Conservation (phyloP, 2,329 filamentous ascomycete species). For the Periglandula ipomoeae region DNA sequence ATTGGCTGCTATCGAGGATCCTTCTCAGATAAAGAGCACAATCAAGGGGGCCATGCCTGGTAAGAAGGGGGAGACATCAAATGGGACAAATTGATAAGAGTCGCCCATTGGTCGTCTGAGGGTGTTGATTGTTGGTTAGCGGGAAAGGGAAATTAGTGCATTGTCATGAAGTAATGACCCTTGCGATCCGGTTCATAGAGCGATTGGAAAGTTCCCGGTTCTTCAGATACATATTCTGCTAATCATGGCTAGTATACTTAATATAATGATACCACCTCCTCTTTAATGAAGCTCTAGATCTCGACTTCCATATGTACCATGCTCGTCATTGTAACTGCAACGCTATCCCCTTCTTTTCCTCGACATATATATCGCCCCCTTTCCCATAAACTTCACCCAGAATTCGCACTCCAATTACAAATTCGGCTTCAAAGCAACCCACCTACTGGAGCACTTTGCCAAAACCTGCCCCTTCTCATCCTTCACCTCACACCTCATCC, state of each 20-base stretch:
- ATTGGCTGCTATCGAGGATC: conserved; percentile 42
- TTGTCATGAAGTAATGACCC: neutral
- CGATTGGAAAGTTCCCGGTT: too few relatives aligned
- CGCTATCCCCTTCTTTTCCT: neutral
- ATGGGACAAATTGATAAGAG: neutral
- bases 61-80: conserved; percentile 9
- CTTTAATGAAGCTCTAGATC: neutral
- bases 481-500: conserved; percentile 20
- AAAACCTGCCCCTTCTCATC: conserved; percentile 20
- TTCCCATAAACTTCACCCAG: neutral
- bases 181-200: too few relatives aligned
- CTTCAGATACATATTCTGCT: neutral
- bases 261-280: neutral
- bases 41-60: conserved; percentile 19
- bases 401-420: conserved; percentile 13
- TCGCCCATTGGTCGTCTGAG: neutral
- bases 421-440: conserved; percentile 23
- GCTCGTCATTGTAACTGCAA: neutral
- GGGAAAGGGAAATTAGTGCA: neutral
- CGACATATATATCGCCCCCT: neutral
- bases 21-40: conserved; percentile 32
- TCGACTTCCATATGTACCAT: neutral
- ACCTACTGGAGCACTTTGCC: conserved; percentile 21
- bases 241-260: neutral
- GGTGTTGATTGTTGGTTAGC: neutral